Base-by-base conservation (phyloP, 768 basidiomycete species). In the Agrocybe chaxingu region DNA sequence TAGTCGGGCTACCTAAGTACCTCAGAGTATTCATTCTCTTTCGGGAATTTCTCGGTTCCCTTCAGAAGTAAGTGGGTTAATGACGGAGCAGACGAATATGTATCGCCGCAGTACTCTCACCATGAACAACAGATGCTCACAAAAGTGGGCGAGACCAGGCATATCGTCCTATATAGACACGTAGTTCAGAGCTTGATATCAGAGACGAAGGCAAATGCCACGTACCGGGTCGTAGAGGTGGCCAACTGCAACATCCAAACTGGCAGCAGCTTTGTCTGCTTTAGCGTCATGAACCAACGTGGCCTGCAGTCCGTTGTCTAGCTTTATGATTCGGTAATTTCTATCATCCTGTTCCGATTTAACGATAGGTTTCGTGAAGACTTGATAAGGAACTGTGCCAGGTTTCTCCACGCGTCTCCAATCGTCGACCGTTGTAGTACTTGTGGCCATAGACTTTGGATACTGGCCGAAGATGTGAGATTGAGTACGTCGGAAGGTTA, bases 111-210 rank as follows among this genome's bases (percentile, higher is more conserved):
- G 29, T 47, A 47, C 30, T 66, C 84, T 54, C 59, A 93, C 95
- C 85, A 99, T 92, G 70, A 99, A 99, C 54, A 97, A 69, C 43
- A 99, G 65, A 67, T 99, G 96, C 66, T 99, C 96, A 70, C 94
- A 95, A 63, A 95, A 95, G 67, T 96, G 92, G 42, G 93, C 93
- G 39, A 95, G 77, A 8, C 93, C 93, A 8, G 90, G 93, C 80
- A 94, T 88, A 63, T 96, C 92, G 64, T 80, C 84, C 84, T 90
- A 59, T 29, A 55, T 13, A 40, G 34, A 36, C 36, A 8, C 12
- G 45, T 39, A 32, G 42, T 36, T n/a, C 32, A 43, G 32, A 24
- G 72, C 79, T 67, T 61, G 8, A 30, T n/a, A 48, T 36, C n/a
- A 35, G 18, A 7, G 2, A 32, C 32, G 19, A 38, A 19, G n/a